Evolutionary conservation across 805 yeast species (phyloP).

Genomic region (Myxozyma neglecta): DNA sequence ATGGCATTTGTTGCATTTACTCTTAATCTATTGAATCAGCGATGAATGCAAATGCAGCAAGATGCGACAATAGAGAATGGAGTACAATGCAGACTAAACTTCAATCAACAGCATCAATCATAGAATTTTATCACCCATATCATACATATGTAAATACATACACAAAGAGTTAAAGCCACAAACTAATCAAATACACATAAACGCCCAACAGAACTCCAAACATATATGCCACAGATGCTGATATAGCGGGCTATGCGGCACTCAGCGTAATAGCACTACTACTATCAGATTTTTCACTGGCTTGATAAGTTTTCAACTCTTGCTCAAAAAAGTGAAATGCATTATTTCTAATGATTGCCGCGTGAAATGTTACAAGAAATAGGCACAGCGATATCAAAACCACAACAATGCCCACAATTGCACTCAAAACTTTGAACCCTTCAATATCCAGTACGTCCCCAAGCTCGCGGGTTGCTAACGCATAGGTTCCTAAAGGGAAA

Average conservation of each 20-base stretch:
- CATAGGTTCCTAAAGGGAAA: conserved; percentile 86
- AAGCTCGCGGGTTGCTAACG: conserved; percentile 57
- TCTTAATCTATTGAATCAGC: background rate
- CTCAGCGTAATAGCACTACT: background rate
- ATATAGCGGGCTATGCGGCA: background rate
- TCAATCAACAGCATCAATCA: too few relatives aligned
- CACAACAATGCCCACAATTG: conserved; percentile 58
- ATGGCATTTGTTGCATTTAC: conserved; percentile 2
- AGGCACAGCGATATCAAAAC: conserved; percentile 39
- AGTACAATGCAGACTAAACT: background rate
- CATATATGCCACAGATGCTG: too few relatives aligned
- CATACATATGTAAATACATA: too few relatives aligned
- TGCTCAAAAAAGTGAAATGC: conserved; percentile 3
- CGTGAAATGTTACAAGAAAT: conserved; percentile 15
- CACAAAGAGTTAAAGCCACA: too few relatives aligned
- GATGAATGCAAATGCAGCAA: background rate
- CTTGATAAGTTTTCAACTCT: conserved; percentile 6
- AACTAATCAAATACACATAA: too few relatives aligned
- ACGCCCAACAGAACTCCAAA: too few relatives aligned
- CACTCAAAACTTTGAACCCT: conserved; percentile 62
- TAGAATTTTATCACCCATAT: too few relatives aligned
- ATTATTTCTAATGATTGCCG: conserved; percentile 14
- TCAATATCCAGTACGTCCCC: conserved; percentile 50
- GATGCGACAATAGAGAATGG: background rate
- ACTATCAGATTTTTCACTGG: background rate